phyloP scores from a whole-genome alignment of 2,329 filamentous ascomycete species.

The Sclerotinia glacialis region DNA sequence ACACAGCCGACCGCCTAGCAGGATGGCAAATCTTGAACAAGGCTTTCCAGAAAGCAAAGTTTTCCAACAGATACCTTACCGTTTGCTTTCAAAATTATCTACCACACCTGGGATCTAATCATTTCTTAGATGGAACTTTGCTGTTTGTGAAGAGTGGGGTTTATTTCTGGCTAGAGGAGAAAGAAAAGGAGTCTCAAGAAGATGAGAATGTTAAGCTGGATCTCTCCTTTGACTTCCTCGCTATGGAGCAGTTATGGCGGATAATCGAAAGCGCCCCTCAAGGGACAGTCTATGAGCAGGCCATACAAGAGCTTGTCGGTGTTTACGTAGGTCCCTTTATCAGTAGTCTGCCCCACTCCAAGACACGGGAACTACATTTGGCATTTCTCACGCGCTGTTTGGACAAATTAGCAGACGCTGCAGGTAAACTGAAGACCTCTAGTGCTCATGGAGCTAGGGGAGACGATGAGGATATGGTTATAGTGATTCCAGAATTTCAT shows the following conservation, averaged over 20 bases:
- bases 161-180: slow-evolving; percentile 50
- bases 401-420: slow-evolving; percentile 63
- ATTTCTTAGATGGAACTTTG: slow-evolving; percentile 60
- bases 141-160: slow-evolving; percentile 59
- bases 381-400: slow-evolving; percentile 72
- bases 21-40: slow-evolving; percentile 67
- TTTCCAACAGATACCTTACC: slow-evolving; percentile 55
- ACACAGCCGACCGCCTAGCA: slow-evolving; percentile 57
- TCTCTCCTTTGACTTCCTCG: slow-evolving; percentile 51
- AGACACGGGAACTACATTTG: slow-evolving; percentile 60
- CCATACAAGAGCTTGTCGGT: slow-evolving; percentile 69
- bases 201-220: slow-evolving; percentile 47
- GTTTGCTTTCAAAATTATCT: slow-evolving; percentile 56
- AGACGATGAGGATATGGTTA: slow-evolving; percentile 54
- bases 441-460: slow-evolving; percentile 45
- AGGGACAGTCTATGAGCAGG: slow-evolving; percentile 62
- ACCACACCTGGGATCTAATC: slow-evolving; percentile 53
- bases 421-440: slow-evolving; percentile 53
- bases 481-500: slow-evolving; percentile 49
- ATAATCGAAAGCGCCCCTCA: slow-evolving; percentile 69
- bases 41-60: slow-evolving; percentile 44
- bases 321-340: slow-evolving; percentile 63
- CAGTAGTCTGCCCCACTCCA: slow-evolving; percentile 47
- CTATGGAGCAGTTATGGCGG: slow-evolving; percentile 75
- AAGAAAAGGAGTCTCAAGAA: slow-evolving; percentile 41